phyloP scores from a whole-genome alignment of 116 monocot genomes.

The Phalaenopsis hybrid region DNA sequence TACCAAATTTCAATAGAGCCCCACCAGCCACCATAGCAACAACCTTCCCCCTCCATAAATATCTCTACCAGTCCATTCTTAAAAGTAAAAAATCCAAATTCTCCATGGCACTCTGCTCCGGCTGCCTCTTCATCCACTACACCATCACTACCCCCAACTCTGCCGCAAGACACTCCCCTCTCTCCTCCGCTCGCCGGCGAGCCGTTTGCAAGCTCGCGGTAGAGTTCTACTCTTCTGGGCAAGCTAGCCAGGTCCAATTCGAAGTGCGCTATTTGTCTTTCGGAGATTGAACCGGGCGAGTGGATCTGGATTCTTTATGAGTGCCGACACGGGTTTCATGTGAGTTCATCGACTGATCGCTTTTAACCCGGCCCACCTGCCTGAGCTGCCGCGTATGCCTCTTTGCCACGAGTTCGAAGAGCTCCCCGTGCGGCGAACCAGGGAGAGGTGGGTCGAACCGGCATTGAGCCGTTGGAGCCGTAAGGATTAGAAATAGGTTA shows the following conservation, averaged over 20 bases:
- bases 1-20: too few relatives aligned
- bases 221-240: too few relatives aligned
- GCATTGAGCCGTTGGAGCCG: not conserved
- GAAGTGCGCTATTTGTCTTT: too few relatives aligned
- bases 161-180: not conserved
- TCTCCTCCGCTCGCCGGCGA: not conserved
- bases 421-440: not conserved
- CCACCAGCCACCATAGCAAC: too few relatives aligned
- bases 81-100: too few relatives aligned
- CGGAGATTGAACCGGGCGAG: too few relatives aligned
- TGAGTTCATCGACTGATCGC: constrained; percentile 16
- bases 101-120: too few relatives aligned
- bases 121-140: not conserved
- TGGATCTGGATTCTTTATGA: not conserved
- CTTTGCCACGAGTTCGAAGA: not conserved
- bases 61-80: too few relatives aligned
- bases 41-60: too few relatives aligned
- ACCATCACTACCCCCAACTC: not conserved
- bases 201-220: not conserved
- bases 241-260: too few relatives aligned
- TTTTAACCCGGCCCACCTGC: constrained; percentile 1
- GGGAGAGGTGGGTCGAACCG: not conserved
- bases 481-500: not conserved
- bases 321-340: constrained; percentile 21
- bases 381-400: constrained; percentile 9